A percentile compares a stretch with the other conserved stretches of the same genome.
Evolutionary conservation across 257 asterid species (phyloP).

Genomic region (Jaltomata sinuosa): DNA sequence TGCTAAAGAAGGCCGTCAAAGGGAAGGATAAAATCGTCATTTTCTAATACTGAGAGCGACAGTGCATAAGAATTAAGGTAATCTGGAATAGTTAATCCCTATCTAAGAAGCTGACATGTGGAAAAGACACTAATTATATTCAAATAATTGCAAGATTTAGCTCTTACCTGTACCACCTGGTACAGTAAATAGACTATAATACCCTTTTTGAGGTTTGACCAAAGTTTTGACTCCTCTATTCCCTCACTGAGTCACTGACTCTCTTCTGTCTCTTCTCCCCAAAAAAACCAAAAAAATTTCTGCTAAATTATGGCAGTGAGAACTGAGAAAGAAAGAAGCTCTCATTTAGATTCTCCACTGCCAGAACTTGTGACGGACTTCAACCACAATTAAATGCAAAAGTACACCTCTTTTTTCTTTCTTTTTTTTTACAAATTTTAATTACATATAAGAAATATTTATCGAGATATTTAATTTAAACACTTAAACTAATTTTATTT

Average conservation of each 20-base stretch:
- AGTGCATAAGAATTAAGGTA: background rate
- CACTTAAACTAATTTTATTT: too few relatives aligned
- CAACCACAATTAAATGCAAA: background rate
- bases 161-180: background rate
- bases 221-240: constrained; percentile 69
- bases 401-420: background rate
- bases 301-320: constrained; percentile 12
- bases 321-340: constrained; percentile 4
- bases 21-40: background rate
- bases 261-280: constrained; percentile 16
- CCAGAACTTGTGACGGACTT: background rate
- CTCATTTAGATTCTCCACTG: background rate
- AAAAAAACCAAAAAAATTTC: constrained; percentile 17
- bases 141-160: constrained; percentile 27
- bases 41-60: background rate
- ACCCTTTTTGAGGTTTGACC: constrained; percentile 18
- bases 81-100: background rate
- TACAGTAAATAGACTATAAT: background rate
- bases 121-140: constrained; percentile 21
- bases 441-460: too few relatives aligned
- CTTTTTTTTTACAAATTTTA: background rate
- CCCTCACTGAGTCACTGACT: constrained; percentile 28
- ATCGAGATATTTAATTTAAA: too few relatives aligned
- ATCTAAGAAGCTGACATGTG: constrained; percentile 16
- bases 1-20: background rate